Conservation (phyloP, 2,329 filamentous ascomycete species). For the Ophiocordyceps unilateralis region DNA sequence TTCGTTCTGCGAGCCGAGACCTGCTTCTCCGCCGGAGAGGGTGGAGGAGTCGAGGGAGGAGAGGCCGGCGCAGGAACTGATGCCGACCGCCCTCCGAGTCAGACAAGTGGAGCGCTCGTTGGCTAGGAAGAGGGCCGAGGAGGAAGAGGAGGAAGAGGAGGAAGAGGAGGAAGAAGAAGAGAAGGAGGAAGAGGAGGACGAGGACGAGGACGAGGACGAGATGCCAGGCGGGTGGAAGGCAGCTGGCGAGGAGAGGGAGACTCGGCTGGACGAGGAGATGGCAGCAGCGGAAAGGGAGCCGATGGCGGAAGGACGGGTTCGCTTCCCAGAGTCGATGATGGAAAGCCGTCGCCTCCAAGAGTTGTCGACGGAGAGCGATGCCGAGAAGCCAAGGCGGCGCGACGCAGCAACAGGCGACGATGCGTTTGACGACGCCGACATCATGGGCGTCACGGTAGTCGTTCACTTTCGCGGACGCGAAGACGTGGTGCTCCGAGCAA, state of each 20-base stretch:
- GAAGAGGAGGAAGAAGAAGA: too few relatives aligned
- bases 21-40: not conserved
- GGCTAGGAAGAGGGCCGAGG: constrained; percentile 5
- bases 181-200: too few relatives aligned
- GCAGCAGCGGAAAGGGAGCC: too few relatives aligned
- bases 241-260: too few relatives aligned
- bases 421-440: constrained; percentile 20
- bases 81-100: constrained; percentile 8
- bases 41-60: constrained; percentile 1
- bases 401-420: too few relatives aligned
- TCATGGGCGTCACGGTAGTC: constrained; percentile 32
- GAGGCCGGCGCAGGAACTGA: not conserved
- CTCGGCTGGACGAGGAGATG: too few relatives aligned
- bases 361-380: too few relatives aligned
- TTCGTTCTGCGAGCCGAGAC: constrained; percentile 6
- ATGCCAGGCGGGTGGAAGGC: not conserved
- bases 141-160: too few relatives aligned
- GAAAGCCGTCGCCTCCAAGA: too few relatives aligned
- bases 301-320: too few relatives aligned
- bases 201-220: constrained; percentile 2
- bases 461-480: constrained; percentile 31
- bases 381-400: too few relatives aligned
- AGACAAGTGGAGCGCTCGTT: constrained; percentile 12
- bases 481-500: constrained; percentile 25
- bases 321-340: too few relatives aligned